A percentile compares a stretch with the other conserved stretches of the same genome.
Evolutionary conservation across 2,329 filamentous ascomycete species (phyloP).

Genomic region (Colletotrichum salicis): DNA sequence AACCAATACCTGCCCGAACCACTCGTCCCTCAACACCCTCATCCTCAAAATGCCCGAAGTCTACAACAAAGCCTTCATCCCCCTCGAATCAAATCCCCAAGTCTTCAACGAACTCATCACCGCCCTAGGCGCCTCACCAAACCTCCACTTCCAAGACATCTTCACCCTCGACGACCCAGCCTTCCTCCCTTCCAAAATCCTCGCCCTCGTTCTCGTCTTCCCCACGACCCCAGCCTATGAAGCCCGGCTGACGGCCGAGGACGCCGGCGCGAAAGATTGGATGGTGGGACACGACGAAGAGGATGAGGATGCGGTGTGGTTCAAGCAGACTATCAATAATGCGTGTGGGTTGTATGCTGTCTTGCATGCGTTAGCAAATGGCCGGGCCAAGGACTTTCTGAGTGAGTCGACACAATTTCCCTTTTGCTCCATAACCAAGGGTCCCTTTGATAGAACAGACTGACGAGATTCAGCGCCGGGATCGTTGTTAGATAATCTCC

Average conservation of each 20-base stretch:
- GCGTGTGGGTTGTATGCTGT: constrained; percentile 77
- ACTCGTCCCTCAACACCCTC: not conserved
- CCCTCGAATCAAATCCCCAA: constrained; percentile 65
- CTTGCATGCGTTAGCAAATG: constrained; percentile 73
- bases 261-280: constrained; percentile 34
- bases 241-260: constrained; percentile 54
- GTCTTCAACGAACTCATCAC: constrained; percentile 74
- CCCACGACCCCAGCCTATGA: constrained; percentile 72
- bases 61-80: constrained; percentile 43
- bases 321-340: constrained; percentile 78
- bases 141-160: constrained; percentile 74
- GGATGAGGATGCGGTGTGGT: constrained; percentile 75
- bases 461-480: constrained; percentile 20
- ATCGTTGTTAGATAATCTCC: constrained; percentile 58
- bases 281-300: constrained; percentile 49
- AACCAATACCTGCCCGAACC: too few relatives aligned
- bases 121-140: constrained; percentile 68
- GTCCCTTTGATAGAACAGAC: not conserved
- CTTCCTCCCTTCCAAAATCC: constrained; percentile 65
- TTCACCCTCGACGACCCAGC: constrained; percentile 76
- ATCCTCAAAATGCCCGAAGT: constrained; percentile 18
- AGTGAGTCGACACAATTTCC: constrained; percentile 50
- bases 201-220: constrained; percentile 76
- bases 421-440: not conserved
- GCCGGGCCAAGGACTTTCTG: constrained; percentile 45